Evolutionary conservation across 2,329 filamentous ascomycete genomes (phyloP).

Genomic region (Orbilia ellipsospora): DNA sequence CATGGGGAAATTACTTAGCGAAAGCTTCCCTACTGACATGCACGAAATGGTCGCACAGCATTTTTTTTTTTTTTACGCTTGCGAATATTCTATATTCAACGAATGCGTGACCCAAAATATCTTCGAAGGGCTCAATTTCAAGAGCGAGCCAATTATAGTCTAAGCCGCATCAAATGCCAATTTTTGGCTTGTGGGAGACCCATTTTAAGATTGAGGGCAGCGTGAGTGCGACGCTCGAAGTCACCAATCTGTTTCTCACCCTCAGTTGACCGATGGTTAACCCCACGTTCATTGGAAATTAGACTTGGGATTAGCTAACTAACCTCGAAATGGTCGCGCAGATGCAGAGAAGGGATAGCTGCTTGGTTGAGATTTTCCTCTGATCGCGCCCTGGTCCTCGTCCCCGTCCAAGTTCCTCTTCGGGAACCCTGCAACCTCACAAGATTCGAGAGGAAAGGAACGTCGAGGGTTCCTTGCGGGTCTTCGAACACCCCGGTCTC

Average conservation of each 20-base stretch:
- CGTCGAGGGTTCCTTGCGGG: constrained; percentile 43
- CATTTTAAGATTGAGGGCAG: constrained; percentile 41
- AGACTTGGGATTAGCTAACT: constrained; percentile 26
- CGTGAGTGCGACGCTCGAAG: constrained; percentile 51
- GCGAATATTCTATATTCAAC: constrained; percentile 28
- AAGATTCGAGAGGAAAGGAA: too few species aligned
- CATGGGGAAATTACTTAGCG: constrained; percentile 37
- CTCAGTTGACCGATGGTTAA: constrained; percentile 27
- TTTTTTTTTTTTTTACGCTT: constrained; percentile 8
- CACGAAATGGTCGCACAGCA: constrained; percentile 38
- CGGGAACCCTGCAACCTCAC: constrained; percentile 35
- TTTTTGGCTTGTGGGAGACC: constrained; percentile 19
- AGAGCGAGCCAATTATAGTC: constrained; percentile 29
- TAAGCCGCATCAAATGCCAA: constrained; percentile 33
- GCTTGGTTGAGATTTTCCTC: neutral
- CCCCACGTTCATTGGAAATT: constrained; percentile 54
- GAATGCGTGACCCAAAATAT: neutral
- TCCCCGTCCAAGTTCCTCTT: constrained; percentile 50
- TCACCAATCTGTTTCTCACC: constrained; percentile 53
- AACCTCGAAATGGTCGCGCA: constrained; percentile 21
- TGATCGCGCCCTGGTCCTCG: constrained; percentile 16
- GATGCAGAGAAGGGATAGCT: constrained; percentile 7
- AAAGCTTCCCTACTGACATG: constrained; percentile 22
- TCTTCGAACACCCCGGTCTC: constrained; percentile 41
- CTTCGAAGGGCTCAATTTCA: constrained; percentile 10